Percentiles rank a stretch among this genome's conserved stretches.
phyloP scores from a whole-genome alignment of 495 filamentous ascomycete genomes.

The Xylaria bambusicola region DNA sequence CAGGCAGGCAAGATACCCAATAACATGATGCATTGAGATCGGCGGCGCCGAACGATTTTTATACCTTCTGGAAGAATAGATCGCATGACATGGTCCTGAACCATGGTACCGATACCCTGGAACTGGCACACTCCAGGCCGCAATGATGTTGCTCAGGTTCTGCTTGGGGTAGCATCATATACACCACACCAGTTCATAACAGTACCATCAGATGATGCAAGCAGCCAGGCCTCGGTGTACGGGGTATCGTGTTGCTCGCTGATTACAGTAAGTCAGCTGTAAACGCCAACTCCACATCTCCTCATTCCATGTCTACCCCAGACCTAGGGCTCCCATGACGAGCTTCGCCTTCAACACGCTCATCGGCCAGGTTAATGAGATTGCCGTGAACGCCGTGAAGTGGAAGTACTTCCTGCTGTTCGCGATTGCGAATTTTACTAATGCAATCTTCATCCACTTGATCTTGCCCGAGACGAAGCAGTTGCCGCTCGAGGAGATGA shows the following conservation, averaged over 20 bases:
- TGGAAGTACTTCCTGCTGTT: constrained; percentile 62
- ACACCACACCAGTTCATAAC: background rate
- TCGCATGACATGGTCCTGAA: background rate
- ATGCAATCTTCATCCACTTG: constrained; percentile 68
- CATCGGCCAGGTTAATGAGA: constrained; percentile 68
- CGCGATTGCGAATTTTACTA: constrained; percentile 56
- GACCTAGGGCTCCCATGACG: constrained; percentile 54
- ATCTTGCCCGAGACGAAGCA: constrained; percentile 66
- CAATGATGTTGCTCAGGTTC: background rate
- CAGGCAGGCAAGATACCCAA: constrained; percentile 13
- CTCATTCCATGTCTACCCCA: constrained; percentile 8
- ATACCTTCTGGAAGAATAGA: background rate
- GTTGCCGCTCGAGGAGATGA: constrained; percentile 70
- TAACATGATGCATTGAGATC: background rate
- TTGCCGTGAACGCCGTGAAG: constrained; percentile 54
- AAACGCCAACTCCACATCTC: constrained; percentile 13
- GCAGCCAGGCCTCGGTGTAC: constrained; percentile 2
- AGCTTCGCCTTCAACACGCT: constrained; percentile 73
- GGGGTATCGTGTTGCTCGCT: background rate
- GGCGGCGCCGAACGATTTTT: background rate
- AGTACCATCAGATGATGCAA: background rate
- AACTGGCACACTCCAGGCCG: background rate
- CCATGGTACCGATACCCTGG: constrained; percentile 1
- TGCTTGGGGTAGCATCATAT: background rate
- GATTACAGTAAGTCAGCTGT: background rate